Conservation (phyloP, 2,329 filamentous ascomycete genomes). For the Chaetothyriales sp. region DNA sequence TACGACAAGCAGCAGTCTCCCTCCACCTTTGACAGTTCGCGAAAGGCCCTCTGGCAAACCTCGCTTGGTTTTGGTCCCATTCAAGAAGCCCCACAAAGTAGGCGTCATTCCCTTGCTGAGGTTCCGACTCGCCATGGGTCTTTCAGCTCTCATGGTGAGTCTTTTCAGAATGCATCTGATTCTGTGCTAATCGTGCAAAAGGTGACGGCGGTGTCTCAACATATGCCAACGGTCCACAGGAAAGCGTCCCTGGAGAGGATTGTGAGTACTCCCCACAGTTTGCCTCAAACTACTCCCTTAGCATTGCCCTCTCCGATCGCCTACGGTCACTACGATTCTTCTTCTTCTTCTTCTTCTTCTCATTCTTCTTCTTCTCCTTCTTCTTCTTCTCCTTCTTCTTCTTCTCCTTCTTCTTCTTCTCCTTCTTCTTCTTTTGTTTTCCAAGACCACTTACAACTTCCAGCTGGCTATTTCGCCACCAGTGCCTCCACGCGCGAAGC, state of each 20-base stretch:
- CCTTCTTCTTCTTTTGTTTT: background rate
- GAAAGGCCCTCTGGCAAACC: conserved; percentile 38
- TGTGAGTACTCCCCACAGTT: conserved; percentile 25
- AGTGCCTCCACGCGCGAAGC: conserved; percentile 22
- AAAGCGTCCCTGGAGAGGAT: conserved; percentile 27
- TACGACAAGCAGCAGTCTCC: conserved; percentile 30
- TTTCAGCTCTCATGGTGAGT: conserved; percentile 24
- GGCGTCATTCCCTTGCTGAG: conserved; percentile 39
- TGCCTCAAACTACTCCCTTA: background rate
- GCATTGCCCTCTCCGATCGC: background rate
- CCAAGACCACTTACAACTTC: conserved; percentile 4
- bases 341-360: background rate
- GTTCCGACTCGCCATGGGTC: conserved; percentile 35
- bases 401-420: no score
- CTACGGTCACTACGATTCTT: background rate
- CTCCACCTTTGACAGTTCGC: conserved; percentile 31
- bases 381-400: no score
- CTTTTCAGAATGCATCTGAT: background rate
- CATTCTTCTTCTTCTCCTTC: no score
- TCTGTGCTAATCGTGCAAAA: conserved; percentile 16
- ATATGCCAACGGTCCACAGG: conserved; percentile 25
- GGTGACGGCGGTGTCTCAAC: conserved; percentile 26
- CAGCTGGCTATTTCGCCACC: conserved; percentile 32
- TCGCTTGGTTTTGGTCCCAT: conserved; percentile 36
- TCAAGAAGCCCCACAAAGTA: conserved; percentile 34